Percentiles rank a stretch among this genome's conserved stretches.
These are phyloP conservation scores for Kitagawia praeruptora DNA, from an alignment of 129 eudicot species.

Conservation along the genomic window DNA sequence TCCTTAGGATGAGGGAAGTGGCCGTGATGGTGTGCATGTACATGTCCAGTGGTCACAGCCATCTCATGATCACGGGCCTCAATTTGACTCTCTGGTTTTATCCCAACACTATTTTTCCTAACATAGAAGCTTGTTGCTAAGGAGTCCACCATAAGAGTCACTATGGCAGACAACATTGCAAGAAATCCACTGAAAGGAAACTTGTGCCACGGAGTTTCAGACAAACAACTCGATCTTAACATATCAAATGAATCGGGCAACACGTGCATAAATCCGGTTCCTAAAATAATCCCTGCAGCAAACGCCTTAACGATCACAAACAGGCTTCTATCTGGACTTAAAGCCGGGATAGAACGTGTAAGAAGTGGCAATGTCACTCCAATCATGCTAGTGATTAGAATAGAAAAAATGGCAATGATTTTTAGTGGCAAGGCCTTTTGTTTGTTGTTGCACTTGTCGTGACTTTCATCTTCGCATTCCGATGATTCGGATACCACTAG, in stretches of 20 bases:
- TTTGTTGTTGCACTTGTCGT: slow-evolving; percentile 23
- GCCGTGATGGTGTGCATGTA: slow-evolving; percentile 21
- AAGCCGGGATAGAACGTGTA: not conserved
- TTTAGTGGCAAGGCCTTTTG: slow-evolving; percentile 21
- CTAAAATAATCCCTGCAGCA: slow-evolving; percentile 28
- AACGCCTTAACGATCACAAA: slow-evolving; percentile 31
- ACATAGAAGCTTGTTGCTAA: slow-evolving; percentile 27
- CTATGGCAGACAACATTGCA: slow-evolving; percentile 25
- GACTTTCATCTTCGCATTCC: slow-evolving; percentile 13
- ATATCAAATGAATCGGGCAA: slow-evolving; percentile 36
- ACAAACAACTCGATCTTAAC: slow-evolving; percentile 18
- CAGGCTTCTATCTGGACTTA: not conserved
- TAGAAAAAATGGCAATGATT: slow-evolving; percentile 26
- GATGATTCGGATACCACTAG: slow-evolving; percentile 8
- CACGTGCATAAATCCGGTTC: slow-evolving; percentile 38
- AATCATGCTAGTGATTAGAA: slow-evolving; percentile 33
- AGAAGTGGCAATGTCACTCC: slow-evolving; percentile 21
- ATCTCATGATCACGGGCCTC: slow-evolving; percentile 20
- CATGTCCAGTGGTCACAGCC: slow-evolving; percentile 1
- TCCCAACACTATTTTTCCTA: slow-evolving; percentile 5
- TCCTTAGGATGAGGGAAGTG: slow-evolving; percentile 21
- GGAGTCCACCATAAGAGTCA: slow-evolving; percentile 8
- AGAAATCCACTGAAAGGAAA: slow-evolving; percentile 32
- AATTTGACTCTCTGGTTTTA: slow-evolving; percentile 4
- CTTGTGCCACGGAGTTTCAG: slow-evolving; percentile 28